phyloP scores from a whole-genome alignment of 495 filamentous ascomycete species.

The Pyrenula massariospora region DNA sequence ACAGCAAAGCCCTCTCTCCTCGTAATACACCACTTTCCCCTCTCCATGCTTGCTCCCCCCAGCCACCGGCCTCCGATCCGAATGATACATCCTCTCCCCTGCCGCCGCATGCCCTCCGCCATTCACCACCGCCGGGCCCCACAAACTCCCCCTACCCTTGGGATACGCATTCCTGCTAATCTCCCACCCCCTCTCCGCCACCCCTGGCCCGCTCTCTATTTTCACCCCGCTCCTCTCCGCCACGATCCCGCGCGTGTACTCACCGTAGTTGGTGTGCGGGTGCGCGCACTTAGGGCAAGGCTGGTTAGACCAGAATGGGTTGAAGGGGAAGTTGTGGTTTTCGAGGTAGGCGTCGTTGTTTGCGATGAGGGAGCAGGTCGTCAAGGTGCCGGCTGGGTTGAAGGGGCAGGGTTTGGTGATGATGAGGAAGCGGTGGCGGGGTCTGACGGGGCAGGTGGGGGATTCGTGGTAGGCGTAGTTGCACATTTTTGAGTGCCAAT shows the following conservation, averaged over 20 bases:
- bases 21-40: not conserved
- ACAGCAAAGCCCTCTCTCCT: not conserved
- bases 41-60: not conserved
- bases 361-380: not conserved
- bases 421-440: not conserved
- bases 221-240: not conserved
- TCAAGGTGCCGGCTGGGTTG: not conserved
- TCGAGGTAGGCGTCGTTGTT: not conserved
- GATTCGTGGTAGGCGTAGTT: not conserved
- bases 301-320: not conserved
- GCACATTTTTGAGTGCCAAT: not conserved
- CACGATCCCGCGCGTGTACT: not conserved
- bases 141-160: not conserved
- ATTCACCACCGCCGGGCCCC: not conserved
- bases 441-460: not conserved
- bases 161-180: not conserved
- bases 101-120: no score
- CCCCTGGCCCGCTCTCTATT: not conserved
- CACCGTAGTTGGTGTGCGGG: not conserved
- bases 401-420: not conserved
- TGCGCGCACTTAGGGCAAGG: not conserved
- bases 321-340: not conserved
- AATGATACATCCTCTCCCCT: no score
- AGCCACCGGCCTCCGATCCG: not conserved
- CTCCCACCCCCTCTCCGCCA: not conserved